Evolutionary conservation across 1,139 yeast genomes (phyloP).

Genomic region (Spathaspora sp.): DNA sequence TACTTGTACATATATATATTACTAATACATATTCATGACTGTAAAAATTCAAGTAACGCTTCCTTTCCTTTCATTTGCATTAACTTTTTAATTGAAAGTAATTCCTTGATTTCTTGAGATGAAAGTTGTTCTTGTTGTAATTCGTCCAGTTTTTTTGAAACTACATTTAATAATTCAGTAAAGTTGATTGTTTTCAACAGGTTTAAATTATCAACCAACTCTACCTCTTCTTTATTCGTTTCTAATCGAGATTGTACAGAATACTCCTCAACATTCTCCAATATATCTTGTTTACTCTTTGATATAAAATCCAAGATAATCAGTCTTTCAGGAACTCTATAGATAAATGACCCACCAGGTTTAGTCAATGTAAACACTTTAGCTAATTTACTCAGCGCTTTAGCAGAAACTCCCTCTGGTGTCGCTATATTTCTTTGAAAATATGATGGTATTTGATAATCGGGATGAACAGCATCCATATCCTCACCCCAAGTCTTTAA

Average conservation of each 20-base stretch:
- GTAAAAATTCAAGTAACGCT: conserved; percentile 58
- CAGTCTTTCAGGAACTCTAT: conserved; percentile 70
- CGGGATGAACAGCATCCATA: conserved; percentile 22
- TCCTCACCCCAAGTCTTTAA: conserved; percentile 18
- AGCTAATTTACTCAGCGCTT: conserved; percentile 32
- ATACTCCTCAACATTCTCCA: conserved; percentile 25
- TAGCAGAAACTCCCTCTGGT: conserved; percentile 46
- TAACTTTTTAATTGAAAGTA: conserved; percentile 57
- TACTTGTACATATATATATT: conserved; percentile 1
- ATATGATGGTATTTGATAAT: conserved; percentile 42
- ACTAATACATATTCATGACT: conserved; percentile 9
- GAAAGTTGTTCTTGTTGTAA: conserved; percentile 17
- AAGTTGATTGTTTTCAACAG: conserved; percentile 23
- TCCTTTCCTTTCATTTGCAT: conserved; percentile 71
- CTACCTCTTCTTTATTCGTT: conserved; percentile 21
- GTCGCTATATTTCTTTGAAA: conserved; percentile 37
- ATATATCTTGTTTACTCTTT: conserved; percentile 28
- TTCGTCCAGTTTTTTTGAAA: conserved; percentile 19
- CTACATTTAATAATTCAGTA: conserved; percentile 22
- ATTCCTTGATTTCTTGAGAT: conserved; percentile 46
- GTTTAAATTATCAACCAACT: conserved; percentile 26
- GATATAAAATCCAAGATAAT: conserved; percentile 74
- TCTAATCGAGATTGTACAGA: conserved; percentile 22
- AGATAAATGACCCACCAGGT: conserved; percentile 47
- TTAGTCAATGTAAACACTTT: conserved; percentile 39